phyloP scores from a whole-genome alignment of 768 basidiomycete genomes.

The Lyophyllum shimeji region DNA sequence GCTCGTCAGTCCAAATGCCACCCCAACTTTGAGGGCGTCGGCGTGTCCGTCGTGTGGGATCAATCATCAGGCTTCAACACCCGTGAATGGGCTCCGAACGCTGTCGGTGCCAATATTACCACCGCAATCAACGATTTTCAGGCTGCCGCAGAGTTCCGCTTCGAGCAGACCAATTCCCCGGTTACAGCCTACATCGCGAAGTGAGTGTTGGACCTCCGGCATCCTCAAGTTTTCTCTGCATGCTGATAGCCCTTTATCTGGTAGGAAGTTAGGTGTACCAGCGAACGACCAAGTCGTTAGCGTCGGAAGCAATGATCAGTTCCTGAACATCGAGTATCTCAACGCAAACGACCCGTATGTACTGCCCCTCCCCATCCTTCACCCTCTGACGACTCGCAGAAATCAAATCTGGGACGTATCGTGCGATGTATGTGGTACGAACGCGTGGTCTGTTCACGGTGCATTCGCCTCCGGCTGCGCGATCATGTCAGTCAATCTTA shows the following conservation, averaged over 20 bases:
- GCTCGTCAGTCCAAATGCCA: conserved; percentile 8
- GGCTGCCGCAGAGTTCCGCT: background rate
- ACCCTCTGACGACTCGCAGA: background rate
- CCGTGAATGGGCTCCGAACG: conserved; percentile 9
- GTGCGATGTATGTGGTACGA: conserved; percentile 9
- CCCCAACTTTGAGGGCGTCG: conserved; percentile 11
- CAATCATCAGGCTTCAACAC: conserved; percentile 1
- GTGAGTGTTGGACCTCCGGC: too few species aligned
- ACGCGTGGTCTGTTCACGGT: conserved; percentile 8
- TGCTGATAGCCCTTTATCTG: too few species aligned
- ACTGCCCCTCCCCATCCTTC: background rate
- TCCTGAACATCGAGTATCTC: background rate
- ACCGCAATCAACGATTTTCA: background rate
- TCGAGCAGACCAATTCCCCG: too few species aligned
- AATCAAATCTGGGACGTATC: conserved; percentile 11
- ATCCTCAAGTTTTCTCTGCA: too few species aligned
- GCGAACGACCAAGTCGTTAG: conserved; percentile 8
- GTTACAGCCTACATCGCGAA: too few species aligned
- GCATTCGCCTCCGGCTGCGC: conserved; percentile 6
- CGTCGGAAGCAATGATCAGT: conserved; percentile 6
- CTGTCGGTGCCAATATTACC: conserved; percentile 7
- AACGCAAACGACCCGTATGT: conserved; percentile 7
- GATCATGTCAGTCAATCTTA: conserved; percentile 7
- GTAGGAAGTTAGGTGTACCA: conserved; percentile 5
- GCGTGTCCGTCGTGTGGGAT: conserved; percentile 9